Base-by-base conservation (phyloP, 2,329 filamentous ascomycete genomes). In the Fusarium metavorans region DNA sequence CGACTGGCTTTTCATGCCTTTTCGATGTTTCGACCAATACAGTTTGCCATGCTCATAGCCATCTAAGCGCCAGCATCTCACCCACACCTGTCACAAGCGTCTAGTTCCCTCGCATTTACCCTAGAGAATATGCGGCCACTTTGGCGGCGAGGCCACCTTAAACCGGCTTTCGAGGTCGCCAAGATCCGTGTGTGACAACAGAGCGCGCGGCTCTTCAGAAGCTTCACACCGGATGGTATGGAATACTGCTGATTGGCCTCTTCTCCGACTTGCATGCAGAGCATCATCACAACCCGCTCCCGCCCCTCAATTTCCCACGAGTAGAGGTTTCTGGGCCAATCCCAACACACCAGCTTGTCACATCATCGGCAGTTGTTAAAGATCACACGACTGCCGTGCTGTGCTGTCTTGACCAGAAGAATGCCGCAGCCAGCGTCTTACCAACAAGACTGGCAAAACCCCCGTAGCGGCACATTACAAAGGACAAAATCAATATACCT, bases 171-270 rank as follows among this genome's bases (percentile, higher is more conserved):
- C 35, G 10, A 34, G 16, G 27, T 23, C 41, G 48, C 20, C 61
- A 39, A 48, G 45, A 43, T 64, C 20, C 23, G 25, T 27, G 30
- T 30, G 54, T 48, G 52, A 48, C 13, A 39, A 23, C 52, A 60
- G 65, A 41, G 56, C 65, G 68, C 66, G 68, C 66, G 64, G 30
- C 52, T 71, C 34, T 34, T 60, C 7, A 23, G 34, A n/a, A 20
- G 20, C 11, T 54, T 64, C n/a, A 13, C 27, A 54, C 16, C 39
- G 45, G 23, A n/a, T 27, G 37, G 16, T 6, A 9, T 35, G 61
- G n/a, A 34, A 14, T 27, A 37, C 32, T 27, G 30, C 23, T 43
- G 30, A 48, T 48, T 37, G 62, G 66, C 30, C 54, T 41, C 50
- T 41, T 27, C 14, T 10, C 16, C 63, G 35, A 52, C 56, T 50